A percentile compares a stretch with the other conserved stretches of the same genome.
These are phyloP conservation scores for Melastoma candidum DNA, from an alignment of 441 rosid species.

Conservation along the genomic window DNA sequence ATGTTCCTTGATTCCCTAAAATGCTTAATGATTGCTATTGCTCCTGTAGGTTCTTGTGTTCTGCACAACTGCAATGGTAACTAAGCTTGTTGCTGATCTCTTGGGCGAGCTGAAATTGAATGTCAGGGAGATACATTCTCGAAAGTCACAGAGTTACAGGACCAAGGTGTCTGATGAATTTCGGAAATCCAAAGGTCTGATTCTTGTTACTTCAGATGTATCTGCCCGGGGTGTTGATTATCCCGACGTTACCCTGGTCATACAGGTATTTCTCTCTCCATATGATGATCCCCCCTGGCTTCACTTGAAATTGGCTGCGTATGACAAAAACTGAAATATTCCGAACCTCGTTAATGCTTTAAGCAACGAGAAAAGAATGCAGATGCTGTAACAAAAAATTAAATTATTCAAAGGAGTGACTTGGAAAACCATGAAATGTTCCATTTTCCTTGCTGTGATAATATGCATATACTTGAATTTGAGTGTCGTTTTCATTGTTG, in stretches of 20 bases:
- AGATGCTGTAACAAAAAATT: too few species aligned
- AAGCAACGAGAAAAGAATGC: too few species aligned
- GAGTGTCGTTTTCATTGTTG: too few species aligned
- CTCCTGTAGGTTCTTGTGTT: conserved; percentile 71
- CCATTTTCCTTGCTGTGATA: too few species aligned
- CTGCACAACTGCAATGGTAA: conserved; percentile 94
- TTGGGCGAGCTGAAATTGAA: conserved; percentile 68
- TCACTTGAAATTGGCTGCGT: too few species aligned
- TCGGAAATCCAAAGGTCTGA: conserved; percentile 81
- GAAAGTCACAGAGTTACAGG: conserved; percentile 86
- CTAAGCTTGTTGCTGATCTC: conserved; percentile 62
- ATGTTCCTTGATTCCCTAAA: neutral
- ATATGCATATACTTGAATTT: too few species aligned
- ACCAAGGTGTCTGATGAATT: conserved; percentile 92
- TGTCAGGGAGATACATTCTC: conserved; percentile 91
- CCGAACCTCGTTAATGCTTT: too few species aligned
- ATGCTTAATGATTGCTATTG: conserved; percentile 1
- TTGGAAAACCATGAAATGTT: too few species aligned
- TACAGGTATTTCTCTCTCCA: conserved; percentile 45
- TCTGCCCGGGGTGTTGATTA: conserved; percentile 99
- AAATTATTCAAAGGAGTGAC: too few species aligned
- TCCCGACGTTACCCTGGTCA: conserved; percentile 90
- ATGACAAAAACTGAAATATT: too few species aligned
- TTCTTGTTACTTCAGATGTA: conserved; percentile 93
- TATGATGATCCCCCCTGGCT: too few species aligned